These are phyloP conservation scores for Talaromyces adpressus DNA, from an alignment of 495 filamentous ascomycete species.

Conservation along the genomic window DNA sequence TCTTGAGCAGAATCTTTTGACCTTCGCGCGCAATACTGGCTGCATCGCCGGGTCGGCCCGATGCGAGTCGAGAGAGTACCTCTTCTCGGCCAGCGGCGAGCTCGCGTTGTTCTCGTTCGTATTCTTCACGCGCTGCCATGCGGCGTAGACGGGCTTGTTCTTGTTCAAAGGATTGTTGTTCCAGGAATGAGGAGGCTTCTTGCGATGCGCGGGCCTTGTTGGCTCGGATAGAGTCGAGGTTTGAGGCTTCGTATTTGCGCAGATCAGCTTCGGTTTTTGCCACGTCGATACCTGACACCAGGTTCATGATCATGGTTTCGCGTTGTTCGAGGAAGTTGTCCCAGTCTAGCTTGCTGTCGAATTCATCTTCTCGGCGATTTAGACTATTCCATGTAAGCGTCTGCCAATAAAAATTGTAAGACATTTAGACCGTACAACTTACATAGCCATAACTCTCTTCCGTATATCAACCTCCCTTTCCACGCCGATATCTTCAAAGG, in stretches of 20 bases:
- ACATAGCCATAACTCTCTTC: constrained; percentile 67
- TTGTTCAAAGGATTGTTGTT: constrained; percentile 61
- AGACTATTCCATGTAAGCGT: constrained; percentile 39
- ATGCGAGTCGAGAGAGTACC: constrained; percentile 45
- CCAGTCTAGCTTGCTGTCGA: constrained; percentile 69
- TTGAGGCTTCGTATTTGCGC: constrained; percentile 56
- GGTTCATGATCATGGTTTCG: constrained; percentile 82
- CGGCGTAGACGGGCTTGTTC: constrained; percentile 53
- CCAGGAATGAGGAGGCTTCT: constrained; percentile 47
- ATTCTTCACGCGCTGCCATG: constrained; percentile 47
- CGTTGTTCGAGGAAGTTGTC: constrained; percentile 95
- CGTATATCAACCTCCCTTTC: constrained; percentile 95
- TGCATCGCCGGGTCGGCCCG: constrained; percentile 39
- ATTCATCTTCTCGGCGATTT: constrained; percentile 87
- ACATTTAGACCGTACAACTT: constrained; percentile 10
- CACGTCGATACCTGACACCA: constrained; percentile 65
- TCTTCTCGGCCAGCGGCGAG: constrained; percentile 54
- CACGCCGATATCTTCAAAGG: constrained; percentile 81
- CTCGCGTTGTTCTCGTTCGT: constrained; percentile 58
- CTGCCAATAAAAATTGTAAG: neutral
- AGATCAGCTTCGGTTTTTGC: constrained; percentile 65
- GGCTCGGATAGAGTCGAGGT: constrained; percentile 49
- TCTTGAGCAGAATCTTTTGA: constrained; percentile 63
- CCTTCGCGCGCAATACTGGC: constrained; percentile 45
- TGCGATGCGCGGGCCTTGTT: constrained; percentile 48